Percentiles rank a stretch among this genome's conserved stretches.
phyloP scores from a whole-genome alignment of 2,329 filamentous ascomycete species.

The Cytospora leucostoma region DNA sequence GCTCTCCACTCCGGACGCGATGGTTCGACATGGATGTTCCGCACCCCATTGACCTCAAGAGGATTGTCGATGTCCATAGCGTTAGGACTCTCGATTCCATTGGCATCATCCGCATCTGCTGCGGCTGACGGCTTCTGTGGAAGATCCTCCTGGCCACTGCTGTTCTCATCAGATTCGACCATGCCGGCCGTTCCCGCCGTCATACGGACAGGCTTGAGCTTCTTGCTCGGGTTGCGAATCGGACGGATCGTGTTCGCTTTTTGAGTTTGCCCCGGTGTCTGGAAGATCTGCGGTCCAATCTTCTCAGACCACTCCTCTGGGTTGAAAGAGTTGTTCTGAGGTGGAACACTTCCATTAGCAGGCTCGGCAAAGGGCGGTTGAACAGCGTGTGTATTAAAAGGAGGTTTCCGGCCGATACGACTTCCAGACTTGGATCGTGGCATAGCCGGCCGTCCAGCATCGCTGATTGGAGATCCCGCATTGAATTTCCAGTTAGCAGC shows the following conservation, averaged over 20 bases:
- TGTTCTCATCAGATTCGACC: conserved; percentile 50
- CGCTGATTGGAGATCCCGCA: conserved; percentile 43
- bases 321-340: conserved; percentile 45
- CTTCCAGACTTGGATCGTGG: conserved; percentile 43
- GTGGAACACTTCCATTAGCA: conserved; percentile 29
- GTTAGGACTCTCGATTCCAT: conserved; percentile 49
- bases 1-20: conserved; percentile 61
- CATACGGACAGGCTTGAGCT: conserved; percentile 59
- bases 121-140: conserved; percentile 29
- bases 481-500: conserved; percentile 52
- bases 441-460: conserved; percentile 34
- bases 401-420: conserved; percentile 45
- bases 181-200: conserved; percentile 47
- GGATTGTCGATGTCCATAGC: conserved; percentile 69
- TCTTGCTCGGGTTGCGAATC: conserved; percentile 54
- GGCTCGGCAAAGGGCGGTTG: conserved; percentile 30
- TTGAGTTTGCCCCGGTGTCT: conserved; percentile 44
- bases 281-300: conserved; percentile 57
- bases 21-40: conserved; percentile 61
- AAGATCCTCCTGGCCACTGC: conserved; percentile 40
- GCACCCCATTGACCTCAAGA: conserved; percentile 39
- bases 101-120: conserved; percentile 10
- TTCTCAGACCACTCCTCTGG: conserved; percentile 56
- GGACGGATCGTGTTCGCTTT: conserved; percentile 49
- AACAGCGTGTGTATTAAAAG: conserved; percentile 34